Percentiles rank a stretch among this genome's conserved stretches.
These are phyloP conservation scores for Aureobasidium mangrovei DNA, from an alignment of 2,329 filamentous ascomycete species.

Conservation along the genomic window DNA sequence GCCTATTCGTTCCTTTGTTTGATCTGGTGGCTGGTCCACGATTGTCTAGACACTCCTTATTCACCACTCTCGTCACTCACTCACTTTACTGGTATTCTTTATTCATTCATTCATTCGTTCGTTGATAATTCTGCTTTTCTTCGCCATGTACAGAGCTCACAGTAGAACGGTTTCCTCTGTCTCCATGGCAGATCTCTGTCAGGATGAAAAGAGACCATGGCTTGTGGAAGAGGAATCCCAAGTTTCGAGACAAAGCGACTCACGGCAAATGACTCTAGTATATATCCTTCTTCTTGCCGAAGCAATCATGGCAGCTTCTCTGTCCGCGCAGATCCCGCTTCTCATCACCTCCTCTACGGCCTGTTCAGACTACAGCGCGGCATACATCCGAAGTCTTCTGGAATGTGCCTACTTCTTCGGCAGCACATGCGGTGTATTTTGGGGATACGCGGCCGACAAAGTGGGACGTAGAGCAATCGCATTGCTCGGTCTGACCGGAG, in stretches of 20 bases:
- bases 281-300: conserved; percentile 41
- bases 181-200: not conserved
- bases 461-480: conserved; percentile 37
- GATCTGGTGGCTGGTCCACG: conserved; percentile 4
- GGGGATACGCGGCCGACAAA: conserved; percentile 37
- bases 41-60: not conserved
- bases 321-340: conserved; percentile 40
- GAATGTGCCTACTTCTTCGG: conserved; percentile 42
- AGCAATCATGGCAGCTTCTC: conserved; percentile 42
- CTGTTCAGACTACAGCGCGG: conserved; percentile 37
- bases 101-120: not conserved
- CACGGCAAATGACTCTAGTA: conserved; percentile 33
- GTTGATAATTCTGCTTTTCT: not conserved
- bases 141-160: not conserved
- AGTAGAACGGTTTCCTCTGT: not conserved
- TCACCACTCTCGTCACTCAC: not conserved
- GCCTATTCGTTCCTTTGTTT: conserved; percentile 6
- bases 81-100: not conserved
- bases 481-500: conserved; percentile 35
- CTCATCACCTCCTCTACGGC: conserved; percentile 36
- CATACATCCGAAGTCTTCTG: conserved; percentile 39
- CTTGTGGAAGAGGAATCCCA: not conserved
- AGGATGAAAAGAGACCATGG: conserved; percentile 3
- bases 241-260: not conserved
- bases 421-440: conserved; percentile 36